These are phyloP conservation scores for Platanthera guangdongensis DNA, from an alignment of 106 monocot species.

Conservation along the genomic window DNA sequence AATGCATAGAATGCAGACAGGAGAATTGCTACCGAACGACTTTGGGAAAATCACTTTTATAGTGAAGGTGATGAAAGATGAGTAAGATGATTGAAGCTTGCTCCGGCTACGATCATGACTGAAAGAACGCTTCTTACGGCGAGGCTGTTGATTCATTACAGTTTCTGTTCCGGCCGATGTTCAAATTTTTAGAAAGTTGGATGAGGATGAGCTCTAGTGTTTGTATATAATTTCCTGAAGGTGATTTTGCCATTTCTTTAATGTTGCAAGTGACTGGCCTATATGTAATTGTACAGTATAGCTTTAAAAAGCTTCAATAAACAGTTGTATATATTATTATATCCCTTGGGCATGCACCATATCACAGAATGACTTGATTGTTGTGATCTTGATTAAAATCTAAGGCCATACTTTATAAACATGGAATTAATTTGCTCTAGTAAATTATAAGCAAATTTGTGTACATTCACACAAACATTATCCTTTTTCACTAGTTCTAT, in stretches of 20 bases:
- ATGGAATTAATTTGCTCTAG: too few species aligned
- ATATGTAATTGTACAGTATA: conserved; percentile 2
- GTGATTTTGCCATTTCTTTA: not conserved
- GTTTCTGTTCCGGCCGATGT: not conserved
- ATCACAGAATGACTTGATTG: too few species aligned
- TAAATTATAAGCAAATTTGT: too few species aligned
- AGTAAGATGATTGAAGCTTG: not conserved
- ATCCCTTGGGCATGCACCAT: not conserved
- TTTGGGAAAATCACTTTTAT: not conserved
- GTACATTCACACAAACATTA: too few species aligned
- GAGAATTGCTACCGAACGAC: not conserved
- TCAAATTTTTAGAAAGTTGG: not conserved
- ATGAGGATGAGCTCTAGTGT: not conserved
- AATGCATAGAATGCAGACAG: not conserved
- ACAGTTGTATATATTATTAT: not conserved
- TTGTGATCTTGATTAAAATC: too few species aligned
- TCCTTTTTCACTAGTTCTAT: too few species aligned
- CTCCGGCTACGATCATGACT: not conserved
- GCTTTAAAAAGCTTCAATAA: not conserved
- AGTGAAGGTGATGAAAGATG: not conserved
- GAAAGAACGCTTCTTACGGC: not conserved
- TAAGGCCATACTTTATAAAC: too few species aligned
- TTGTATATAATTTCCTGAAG: not conserved
- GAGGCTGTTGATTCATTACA: not conserved
- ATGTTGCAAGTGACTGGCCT: not conserved